Evolutionary conservation across 192 early-diverging fungal genomes (phyloP).

Genomic region (Fimicolochytrium jonesii): DNA sequence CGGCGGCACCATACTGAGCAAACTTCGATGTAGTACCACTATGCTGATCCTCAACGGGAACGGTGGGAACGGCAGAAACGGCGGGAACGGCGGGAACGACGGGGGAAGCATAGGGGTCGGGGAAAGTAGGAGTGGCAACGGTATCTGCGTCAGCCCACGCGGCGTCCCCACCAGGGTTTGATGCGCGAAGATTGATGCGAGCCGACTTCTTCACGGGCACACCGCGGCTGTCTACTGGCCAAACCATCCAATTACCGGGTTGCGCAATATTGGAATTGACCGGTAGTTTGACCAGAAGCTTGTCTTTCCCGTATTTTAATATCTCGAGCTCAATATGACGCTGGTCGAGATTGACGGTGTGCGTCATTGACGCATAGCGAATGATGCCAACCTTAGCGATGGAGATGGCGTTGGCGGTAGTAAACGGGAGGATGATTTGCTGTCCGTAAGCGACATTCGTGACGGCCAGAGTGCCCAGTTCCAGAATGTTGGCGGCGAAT

Average conservation of each 20-base stretch:
- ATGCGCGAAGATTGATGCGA: conserved; percentile 1
- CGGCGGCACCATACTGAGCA: too few relatives aligned
- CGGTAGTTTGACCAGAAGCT: conserved; percentile 9
- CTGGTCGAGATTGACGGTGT: conserved; percentile 30
- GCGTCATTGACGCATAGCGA: conserved; percentile 24
- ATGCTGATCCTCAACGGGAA: too few relatives aligned
- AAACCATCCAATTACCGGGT: conserved; percentile 31
- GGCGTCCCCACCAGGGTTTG: conserved; percentile 15
- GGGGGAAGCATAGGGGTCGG: not conserved
- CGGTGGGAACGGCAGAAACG: too few relatives aligned
- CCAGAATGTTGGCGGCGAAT: conserved; percentile 29
- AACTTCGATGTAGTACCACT: too few relatives aligned
- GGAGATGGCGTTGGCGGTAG: not conserved
- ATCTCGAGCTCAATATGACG: conserved; percentile 25
- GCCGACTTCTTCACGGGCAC: conserved; percentile 10
- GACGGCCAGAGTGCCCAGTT: not conserved
- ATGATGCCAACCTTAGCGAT: conserved; percentile 19
- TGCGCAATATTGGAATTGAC: conserved; percentile 8
- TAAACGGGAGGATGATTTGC: conserved; percentile 13
- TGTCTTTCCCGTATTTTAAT: conserved; percentile 13
- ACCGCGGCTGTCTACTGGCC: conserved; percentile 20
- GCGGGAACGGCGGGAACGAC: not conserved
- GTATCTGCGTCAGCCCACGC: conserved; percentile 9
- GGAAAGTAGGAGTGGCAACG: conserved; percentile 3
- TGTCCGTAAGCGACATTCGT: conserved; percentile 8